Evolutionary conservation across 1,139 yeast genomes (phyloP).

Genomic region (Yarrowia galli): DNA sequence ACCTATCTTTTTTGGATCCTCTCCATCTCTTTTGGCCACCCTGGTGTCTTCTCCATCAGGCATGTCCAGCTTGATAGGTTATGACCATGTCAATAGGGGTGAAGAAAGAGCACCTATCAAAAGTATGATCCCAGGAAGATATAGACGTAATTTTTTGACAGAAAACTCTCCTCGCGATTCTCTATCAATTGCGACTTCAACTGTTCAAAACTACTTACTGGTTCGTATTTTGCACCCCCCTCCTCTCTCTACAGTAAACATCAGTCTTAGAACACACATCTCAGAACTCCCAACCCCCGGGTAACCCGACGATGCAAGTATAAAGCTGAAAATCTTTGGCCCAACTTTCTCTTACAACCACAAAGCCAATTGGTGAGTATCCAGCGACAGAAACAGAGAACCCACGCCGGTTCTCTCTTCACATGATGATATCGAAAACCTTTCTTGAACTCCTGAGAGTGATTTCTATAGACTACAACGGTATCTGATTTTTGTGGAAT

Average conservation of each 20-base stretch:
- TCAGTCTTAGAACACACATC: background rate
- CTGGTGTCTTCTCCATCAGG: background rate
- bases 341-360: background rate
- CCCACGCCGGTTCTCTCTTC: background rate
- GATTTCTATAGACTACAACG: slow-evolving; percentile 95
- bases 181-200: background rate
- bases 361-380: slow-evolving; percentile 30
- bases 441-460: slow-evolving; percentile 34
- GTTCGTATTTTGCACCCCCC: too few species aligned
- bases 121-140: background rate
- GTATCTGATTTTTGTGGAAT: slow-evolving; percentile 73
- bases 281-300: slow-evolving; percentile 31
- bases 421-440: slow-evolving; percentile 37
- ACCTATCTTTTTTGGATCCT: slow-evolving; percentile 4
- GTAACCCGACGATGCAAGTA: background rate
- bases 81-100: background rate
- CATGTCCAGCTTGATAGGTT: background rate
- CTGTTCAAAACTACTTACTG: background rate
- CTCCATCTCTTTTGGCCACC: background rate
- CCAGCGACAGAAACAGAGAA: background rate
- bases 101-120: background rate
- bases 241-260: background rate
- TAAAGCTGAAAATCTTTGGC: background rate
- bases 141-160: background rate
- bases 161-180: background rate